Percentiles rank a stretch among this genome's conserved stretches.
Evolutionary conservation across 208 protist genomes (phyloP).

Genomic region (Chromosphaera perkinsii): DNA sequence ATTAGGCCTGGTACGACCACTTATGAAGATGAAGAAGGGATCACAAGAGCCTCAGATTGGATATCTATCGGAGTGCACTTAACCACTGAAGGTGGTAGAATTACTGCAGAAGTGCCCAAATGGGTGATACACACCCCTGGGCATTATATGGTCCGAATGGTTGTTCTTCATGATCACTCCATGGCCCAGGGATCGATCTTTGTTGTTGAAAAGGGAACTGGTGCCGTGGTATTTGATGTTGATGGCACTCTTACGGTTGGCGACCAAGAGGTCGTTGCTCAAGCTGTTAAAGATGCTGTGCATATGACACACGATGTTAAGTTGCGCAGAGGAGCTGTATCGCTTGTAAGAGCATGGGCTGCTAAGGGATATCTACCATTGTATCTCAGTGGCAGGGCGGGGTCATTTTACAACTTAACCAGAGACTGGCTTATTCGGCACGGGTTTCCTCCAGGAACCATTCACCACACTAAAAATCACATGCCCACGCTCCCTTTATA

Average conservation of each 20-base stretch:
- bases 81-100: conserved; percentile 6
- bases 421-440: conserved; percentile 27
- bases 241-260: conserved; percentile 37
- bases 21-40: too few relatives aligned
- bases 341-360: conserved; percentile 14
- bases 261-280: conserved; percentile 27
- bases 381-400: conserved; percentile 30
- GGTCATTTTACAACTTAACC: conserved; percentile 37
- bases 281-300: conserved; percentile 18
- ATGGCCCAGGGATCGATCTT: conserved; percentile 25
- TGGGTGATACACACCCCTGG: not conserved
- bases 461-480: conserved; percentile 28
- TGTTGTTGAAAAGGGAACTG: conserved; percentile 14
- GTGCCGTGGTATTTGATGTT: conserved; percentile 30
- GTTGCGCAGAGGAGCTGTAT: conserved; percentile 21
- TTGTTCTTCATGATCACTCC: conserved; percentile 20
- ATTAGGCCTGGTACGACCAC: not conserved
- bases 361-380: conserved; percentile 37
- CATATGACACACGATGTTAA: conserved; percentile 21
- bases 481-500: conserved; percentile 32
- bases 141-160: conserved; percentile 28
- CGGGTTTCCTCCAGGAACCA: conserved; percentile 30
- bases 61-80: not conserved
- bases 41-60: conserved; percentile 26
- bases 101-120: conserved; percentile 1